Conservation (phyloP, 495 filamentous ascomycete genomes). For the Aspergillus hancockii region DNA sequence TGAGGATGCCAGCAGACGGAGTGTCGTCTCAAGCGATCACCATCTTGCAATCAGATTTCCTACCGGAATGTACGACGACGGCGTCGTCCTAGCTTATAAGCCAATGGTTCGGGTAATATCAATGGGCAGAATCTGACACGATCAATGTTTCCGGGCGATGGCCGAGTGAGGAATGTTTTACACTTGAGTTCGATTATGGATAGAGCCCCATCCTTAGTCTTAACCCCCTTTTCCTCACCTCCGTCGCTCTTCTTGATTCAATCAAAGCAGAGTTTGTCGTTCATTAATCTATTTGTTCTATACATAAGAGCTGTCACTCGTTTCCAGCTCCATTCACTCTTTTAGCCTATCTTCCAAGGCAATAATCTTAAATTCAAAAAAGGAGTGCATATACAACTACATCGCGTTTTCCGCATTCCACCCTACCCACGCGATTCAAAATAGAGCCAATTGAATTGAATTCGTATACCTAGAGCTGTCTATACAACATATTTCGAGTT, state of each 20-base stretch:
- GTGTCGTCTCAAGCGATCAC: neutral
- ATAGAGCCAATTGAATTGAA: neutral
- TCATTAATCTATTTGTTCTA: slow-evolving; percentile 18
- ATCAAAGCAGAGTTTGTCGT: slow-evolving; percentile 24
- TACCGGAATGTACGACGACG: slow-evolving; percentile 8
- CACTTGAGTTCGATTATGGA: neutral
- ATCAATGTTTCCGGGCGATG: neutral
- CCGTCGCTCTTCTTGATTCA: slow-evolving; percentile 12
- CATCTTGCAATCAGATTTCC: slow-evolving; percentile 6
- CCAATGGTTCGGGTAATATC: neutral
- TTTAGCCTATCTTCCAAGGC: slow-evolving; percentile 12
- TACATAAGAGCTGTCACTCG: slow-evolving; percentile 42
- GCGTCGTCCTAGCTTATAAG: neutral
- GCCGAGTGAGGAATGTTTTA: neutral
- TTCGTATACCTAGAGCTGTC: no score
- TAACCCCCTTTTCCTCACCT: neutral
- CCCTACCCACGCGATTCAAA: neutral
- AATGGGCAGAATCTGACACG: neutral
- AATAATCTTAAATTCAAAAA: slow-evolving; percentile 1
- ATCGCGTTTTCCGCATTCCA: neutral
- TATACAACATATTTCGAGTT: neutral
- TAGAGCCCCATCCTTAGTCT: slow-evolving; percentile 6
- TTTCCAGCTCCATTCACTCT: slow-evolving; percentile 44
- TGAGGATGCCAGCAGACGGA: neutral
- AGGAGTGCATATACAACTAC: slow-evolving; percentile 4